phyloP scores from a whole-genome alignment of 208 protist species.

The Leishmania major region DNA sequence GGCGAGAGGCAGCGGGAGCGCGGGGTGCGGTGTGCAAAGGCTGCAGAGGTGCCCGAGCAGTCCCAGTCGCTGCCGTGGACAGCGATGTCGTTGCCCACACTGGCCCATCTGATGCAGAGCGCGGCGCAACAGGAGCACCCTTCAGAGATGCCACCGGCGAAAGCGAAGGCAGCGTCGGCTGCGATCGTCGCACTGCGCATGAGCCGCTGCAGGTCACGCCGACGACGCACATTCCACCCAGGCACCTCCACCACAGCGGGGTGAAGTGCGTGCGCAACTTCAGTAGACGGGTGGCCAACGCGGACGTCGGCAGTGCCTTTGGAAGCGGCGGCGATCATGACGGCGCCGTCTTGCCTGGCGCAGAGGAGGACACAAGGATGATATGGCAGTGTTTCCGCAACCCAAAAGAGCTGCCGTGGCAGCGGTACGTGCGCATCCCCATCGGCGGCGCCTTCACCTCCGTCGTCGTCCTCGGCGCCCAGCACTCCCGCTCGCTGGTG shows the following conservation, averaged over 20 bases:
- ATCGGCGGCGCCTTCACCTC: conserved; percentile 55
- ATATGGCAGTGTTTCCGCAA: conserved; percentile 35
- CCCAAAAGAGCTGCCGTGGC: conserved; percentile 34
- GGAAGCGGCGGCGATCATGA: neutral
- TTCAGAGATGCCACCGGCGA: neutral
- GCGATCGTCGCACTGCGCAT: neutral
- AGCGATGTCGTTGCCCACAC: neutral
- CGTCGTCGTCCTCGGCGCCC: conserved; percentile 32
- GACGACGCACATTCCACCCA: neutral
- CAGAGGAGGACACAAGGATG: neutral
- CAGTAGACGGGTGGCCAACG: neutral
- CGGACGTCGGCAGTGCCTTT: neutral
- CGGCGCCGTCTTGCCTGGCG: neutral
- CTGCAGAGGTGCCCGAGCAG: neutral
- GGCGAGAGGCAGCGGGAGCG: neutral
- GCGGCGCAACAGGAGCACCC: neutral
- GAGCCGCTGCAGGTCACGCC: neutral
- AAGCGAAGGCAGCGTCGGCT: neutral
- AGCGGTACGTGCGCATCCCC: conserved; percentile 46
- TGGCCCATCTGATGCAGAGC: neutral
- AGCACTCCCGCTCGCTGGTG: conserved; percentile 39
- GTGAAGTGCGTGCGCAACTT: neutral
- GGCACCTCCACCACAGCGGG: neutral
- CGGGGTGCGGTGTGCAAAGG: neutral
- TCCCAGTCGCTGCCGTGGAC: neutral